Evolutionary conservation across 2,329 filamentous ascomycete species (phyloP), one percentile per base, ranked within the genome.

Genomic region (Samsoniella hepiali): DNA sequence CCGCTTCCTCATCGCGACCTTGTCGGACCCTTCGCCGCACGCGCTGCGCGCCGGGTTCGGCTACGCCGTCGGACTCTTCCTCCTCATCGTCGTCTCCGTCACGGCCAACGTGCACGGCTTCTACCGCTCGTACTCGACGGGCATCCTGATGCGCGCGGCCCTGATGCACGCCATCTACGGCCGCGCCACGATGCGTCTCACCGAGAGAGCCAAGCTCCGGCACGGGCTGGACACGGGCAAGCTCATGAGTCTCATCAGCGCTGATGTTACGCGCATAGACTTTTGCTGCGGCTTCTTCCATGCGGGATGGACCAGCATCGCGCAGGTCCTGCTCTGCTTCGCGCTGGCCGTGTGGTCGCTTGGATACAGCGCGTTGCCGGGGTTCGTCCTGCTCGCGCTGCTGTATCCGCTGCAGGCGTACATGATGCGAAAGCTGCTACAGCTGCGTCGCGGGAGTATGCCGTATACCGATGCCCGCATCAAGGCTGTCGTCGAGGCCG

Each of bases 231-330:
- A 64, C 0, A 72, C 68, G 0, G 72, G 70, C 15, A 73, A 73
- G 54, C 64, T 73, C 10, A 73, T 71, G 67, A 73, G 71, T 44
- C 58, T 73, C 13, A 73, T 73, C 66, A 73, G 72, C 10, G 72
- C 72, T 2, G 72, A 73, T 15, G 71, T 73, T 15, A 73, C 72
- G 1, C 70, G 72, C 5, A 58, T 73, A 1, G 72, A 73, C 50
- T 73, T 72, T 45, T 72, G 71, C 63, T 73, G 72, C 32, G 69
- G 70, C n/a, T 73, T 67, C 54, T 73, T 74, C 44, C 72, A 74
- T 59, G 66, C 72, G 0, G 66, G 66, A 0, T 74, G 72, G 72
- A 74, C 72, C 0, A 73, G 71, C 51, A 66, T 73, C n/a, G 64
- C 73, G 2, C 72, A 74, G 62, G 69, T 74, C 42, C 32, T 70